Evolutionary conservation across 306 rosid genomes (phyloP), one percentile per base, ranked within the genome.

Genomic region (Heteromeles arbutifolia): DNA sequence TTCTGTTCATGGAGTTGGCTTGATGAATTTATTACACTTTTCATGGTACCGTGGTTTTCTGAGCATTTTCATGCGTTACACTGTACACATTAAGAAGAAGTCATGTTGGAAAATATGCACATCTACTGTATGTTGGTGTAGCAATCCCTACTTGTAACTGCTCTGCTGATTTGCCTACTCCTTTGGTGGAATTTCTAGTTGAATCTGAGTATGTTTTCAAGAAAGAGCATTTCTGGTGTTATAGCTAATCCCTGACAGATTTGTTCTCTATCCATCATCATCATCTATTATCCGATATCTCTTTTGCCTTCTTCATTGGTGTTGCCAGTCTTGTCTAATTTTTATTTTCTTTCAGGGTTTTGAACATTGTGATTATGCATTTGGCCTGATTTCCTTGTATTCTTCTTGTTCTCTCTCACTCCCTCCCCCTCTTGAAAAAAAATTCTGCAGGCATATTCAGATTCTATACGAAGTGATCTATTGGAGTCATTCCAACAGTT

Each of bases 401-500:
- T 28, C 41, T 28, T 31, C 12, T 19, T 61, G 19, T 25, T 25
- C 65, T 26, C 65, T 11, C 34, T 24, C 3, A 6, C 29, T 11
- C 7, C 9, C 64, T 11, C 59, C n/a, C 25, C 24, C 12, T 8
- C 5, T 77, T 12, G 59, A 28, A 24, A 72, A 70, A 13, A 2
- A 7, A 15, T 72, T 24, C 61, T 34, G 68, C 79, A 67, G 73
- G 64, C 81, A 11, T 69, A 65, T 72, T 53, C 86, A 53, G 84
- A 85, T 76, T 69, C 78, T 21, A 22, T 44, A 44, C 74, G 37
- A 32, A 79, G 70, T 69, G 89, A 83, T 70, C 10, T 77, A 11
- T 71, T 83, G 80, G 77, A 81, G 52, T 71, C 83, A 28, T 70
- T 41, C n/a, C 44, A 81, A 19, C 72, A 70, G 66, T 77, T 67